phyloP scores from a whole-genome alignment of 2,329 filamentous ascomycete genomes.

The Capronia coronata region DNA sequence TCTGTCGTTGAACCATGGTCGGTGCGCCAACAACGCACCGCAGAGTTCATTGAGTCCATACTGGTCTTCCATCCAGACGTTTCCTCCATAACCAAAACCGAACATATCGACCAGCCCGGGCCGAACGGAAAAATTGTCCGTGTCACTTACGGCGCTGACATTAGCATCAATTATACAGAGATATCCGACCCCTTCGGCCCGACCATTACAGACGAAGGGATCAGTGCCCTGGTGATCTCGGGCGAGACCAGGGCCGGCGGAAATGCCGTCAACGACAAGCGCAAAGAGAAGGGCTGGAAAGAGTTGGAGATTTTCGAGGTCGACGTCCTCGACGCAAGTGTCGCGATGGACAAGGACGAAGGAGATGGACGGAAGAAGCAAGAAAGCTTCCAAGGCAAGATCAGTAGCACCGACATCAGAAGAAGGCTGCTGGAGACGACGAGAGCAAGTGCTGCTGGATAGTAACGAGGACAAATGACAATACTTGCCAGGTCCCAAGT shows the following conservation, averaged over 20 bases:
- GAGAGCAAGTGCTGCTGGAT: background rate
- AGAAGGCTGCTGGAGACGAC: conserved; percentile 35
- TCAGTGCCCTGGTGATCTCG: conserved; percentile 78
- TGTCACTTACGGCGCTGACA: conserved; percentile 33
- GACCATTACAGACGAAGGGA: conserved; percentile 71
- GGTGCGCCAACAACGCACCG: conserved; percentile 60
- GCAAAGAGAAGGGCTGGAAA: conserved; percentile 68
- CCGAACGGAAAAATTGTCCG: conserved; percentile 38
- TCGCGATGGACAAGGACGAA: conserved; percentile 43
- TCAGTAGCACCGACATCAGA: conserved; percentile 84
- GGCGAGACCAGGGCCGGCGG: conserved; percentile 81
- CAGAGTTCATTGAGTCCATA: conserved; percentile 62
- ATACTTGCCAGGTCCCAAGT: background rate
- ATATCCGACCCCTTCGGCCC: conserved; percentile 87
- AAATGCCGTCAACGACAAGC: conserved; percentile 75
- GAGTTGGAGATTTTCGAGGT: conserved; percentile 77
- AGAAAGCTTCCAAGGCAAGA: conserved; percentile 70
- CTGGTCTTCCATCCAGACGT: conserved; percentile 52
- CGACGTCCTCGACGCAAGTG: conserved; percentile 63
- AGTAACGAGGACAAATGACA: background rate
- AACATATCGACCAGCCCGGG: conserved; percentile 34
- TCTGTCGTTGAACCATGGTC: conserved; percentile 77
- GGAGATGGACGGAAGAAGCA: conserved; percentile 41
- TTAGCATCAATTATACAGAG: conserved; percentile 71
- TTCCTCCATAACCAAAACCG: conserved; percentile 28